phyloP scores from a whole-genome alignment of 1,284 basidiomycete species.

The Ganoderma sinense region DNA sequence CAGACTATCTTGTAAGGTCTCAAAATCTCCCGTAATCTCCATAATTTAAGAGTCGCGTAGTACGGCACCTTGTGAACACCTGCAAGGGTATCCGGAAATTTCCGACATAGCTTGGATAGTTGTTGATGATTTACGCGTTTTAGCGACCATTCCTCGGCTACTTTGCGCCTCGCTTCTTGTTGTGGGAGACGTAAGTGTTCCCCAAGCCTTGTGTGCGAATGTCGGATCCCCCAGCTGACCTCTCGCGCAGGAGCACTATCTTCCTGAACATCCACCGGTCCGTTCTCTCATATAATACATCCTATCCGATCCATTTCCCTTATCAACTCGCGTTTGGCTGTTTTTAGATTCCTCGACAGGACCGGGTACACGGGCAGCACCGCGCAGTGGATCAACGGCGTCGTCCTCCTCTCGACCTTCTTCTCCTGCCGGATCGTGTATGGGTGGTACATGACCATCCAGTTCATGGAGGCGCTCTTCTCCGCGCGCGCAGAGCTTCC shows the following conservation, averaged over 20 bases:
- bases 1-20: too few relatives aligned
- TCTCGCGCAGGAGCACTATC: slow-evolving; percentile 65
- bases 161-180: slow-evolving; percentile 71
- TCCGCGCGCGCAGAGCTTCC: slow-evolving; percentile 58
- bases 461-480: slow-evolving; percentile 65
- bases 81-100: too few relatives aligned
- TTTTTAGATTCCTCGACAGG: slow-evolving; percentile 75
- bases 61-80: too few relatives aligned
- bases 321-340: neutral
- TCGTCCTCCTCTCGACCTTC: slow-evolving; percentile 67
- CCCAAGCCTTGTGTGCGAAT: neutral
- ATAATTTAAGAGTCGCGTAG: too few relatives aligned
- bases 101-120: neutral
- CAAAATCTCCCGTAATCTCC: too few relatives aligned
- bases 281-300: neutral
- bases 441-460: slow-evolving; percentile 69
- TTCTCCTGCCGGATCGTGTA: slow-evolving; percentile 69
- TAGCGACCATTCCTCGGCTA: slow-evolving; percentile 80
- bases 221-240: neutral
- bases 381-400: slow-evolving; percentile 72
- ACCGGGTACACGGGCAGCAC: slow-evolving; percentile 70
- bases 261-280: slow-evolving; percentile 83
- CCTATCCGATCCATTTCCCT: neutral
- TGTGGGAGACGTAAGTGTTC: slow-evolving; percentile 74
- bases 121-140: neutral